Evolutionary conservation across 208 protist genomes (phyloP).

Genomic region (Acanthamoeba sp.): DNA sequence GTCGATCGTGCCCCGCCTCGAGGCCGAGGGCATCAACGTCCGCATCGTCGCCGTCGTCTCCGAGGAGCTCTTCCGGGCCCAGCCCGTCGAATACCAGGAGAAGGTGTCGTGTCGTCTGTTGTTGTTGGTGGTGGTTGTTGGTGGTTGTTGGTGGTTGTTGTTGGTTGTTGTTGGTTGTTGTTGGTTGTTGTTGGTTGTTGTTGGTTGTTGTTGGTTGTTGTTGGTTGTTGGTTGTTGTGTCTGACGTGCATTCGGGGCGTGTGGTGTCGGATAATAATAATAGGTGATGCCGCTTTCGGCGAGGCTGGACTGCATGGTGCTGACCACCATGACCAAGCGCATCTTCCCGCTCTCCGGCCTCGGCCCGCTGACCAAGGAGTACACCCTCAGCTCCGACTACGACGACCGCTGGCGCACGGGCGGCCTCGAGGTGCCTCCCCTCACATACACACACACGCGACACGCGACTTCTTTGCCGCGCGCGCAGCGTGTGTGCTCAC

Average conservation of each 20-base stretch:
- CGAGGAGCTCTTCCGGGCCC: slow-evolving; percentile 67
- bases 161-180: neutral
- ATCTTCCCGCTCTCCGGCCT: slow-evolving; percentile 69
- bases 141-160: neutral
- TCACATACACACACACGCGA: too few species aligned
- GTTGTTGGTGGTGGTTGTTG: neutral
- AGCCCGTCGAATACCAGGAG: slow-evolving; percentile 70
- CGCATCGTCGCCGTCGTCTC: slow-evolving; percentile 73
- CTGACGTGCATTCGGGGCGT: neutral
- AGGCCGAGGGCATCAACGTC: slow-evolving; percentile 76
- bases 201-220: neutral
- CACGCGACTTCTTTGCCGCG: too few species aligned
- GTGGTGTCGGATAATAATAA: too few species aligned
- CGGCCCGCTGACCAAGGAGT: slow-evolving; percentile 70
- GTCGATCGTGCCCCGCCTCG: slow-evolving; percentile 57
- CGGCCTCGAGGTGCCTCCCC: slow-evolving; percentile 11
- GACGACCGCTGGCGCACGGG: slow-evolving; percentile 72
- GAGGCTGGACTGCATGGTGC: slow-evolving; percentile 67
- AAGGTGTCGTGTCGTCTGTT: neutral
- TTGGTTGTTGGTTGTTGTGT: neutral
- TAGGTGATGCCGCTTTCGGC: slow-evolving; percentile 64
- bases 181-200: neutral
- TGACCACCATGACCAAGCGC: slow-evolving; percentile 75
- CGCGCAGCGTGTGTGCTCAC: too few species aligned
- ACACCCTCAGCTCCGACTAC: slow-evolving; percentile 55